A percentile compares a stretch with the other conserved stretches of the same genome.
phyloP scores from a whole-genome alignment of 2,329 filamentous ascomycete genomes.

The Botryotinia convoluta region DNA sequence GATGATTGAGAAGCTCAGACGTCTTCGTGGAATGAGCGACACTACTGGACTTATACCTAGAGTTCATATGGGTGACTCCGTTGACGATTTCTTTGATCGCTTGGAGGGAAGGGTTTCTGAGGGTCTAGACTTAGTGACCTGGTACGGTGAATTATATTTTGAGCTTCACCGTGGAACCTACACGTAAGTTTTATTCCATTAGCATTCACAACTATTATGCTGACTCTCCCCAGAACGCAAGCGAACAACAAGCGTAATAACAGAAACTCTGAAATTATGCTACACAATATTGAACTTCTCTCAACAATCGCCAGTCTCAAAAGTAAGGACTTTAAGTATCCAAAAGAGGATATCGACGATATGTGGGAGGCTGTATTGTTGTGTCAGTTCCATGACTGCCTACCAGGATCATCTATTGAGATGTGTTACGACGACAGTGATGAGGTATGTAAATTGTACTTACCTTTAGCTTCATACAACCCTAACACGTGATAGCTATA shows the following conservation, averaged over 20 bases:
- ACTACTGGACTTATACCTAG: constrained; percentile 79
- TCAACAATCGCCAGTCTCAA: constrained; percentile 80
- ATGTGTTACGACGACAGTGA: constrained; percentile 98
- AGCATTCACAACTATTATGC: neutral
- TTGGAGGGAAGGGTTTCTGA: constrained; percentile 70
- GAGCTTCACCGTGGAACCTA: constrained; percentile 96
- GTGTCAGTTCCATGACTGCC: constrained; percentile 96
- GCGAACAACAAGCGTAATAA: constrained; percentile 97
- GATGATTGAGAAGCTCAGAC: constrained; percentile 89
- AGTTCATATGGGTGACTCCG: constrained; percentile 82
- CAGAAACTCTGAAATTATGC: constrained; percentile 75
- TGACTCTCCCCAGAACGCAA: constrained; percentile 57
- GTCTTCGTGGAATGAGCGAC: constrained; percentile 89
- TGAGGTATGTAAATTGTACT: constrained; percentile 49
- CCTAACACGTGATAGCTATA: constrained; percentile 61
- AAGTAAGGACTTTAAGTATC: constrained; percentile 72
- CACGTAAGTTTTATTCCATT: constrained; percentile 47
- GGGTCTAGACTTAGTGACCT: constrained; percentile 74
- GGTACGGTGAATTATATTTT: constrained; percentile 98
- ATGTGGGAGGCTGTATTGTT: constrained; percentile 94
- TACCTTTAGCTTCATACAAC: constrained; percentile 13
- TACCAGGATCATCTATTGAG: constrained; percentile 91
- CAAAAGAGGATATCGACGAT: constrained; percentile 86
- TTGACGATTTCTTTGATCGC: constrained; percentile 90
- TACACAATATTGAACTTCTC: constrained; percentile 84